Conservation (phyloP, 768 basidiomycete genomes). For the Strobilomyces confusus region DNA sequence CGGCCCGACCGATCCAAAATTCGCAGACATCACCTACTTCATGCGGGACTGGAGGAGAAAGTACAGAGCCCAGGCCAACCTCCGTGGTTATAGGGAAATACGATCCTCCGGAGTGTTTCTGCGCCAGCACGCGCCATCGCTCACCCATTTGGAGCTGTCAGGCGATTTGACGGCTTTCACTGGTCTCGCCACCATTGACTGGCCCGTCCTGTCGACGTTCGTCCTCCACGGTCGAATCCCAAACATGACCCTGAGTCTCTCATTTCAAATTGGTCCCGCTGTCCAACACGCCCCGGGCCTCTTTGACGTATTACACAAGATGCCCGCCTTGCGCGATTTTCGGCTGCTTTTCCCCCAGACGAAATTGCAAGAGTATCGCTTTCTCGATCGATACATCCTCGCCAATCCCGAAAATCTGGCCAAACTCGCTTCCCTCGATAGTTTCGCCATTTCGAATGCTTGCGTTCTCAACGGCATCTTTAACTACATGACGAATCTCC, state of each 20-base stretch:
- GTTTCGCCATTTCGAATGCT: slow-evolving; percentile 35
- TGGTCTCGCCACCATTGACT: slow-evolving; percentile 28
- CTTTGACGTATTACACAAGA: slow-evolving; percentile 29
- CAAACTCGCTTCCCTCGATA: slow-evolving; percentile 33
- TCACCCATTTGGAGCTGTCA: slow-evolving; percentile 31
- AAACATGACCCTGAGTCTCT: slow-evolving; percentile 7
- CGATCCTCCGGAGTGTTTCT: slow-evolving; percentile 29
- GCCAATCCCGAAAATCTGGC: slow-evolving; percentile 19
- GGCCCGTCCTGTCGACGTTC: slow-evolving; percentile 30
- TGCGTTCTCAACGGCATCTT: slow-evolving; percentile 29
- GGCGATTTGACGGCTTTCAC: slow-evolving; percentile 28
- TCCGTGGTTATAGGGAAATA: slow-evolving; percentile 28
- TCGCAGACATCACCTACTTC: slow-evolving; percentile 31
- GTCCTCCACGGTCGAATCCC: slow-evolving; percentile 31
- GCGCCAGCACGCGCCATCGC: slow-evolving; percentile 26
- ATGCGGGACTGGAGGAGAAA: slow-evolving; percentile 36
- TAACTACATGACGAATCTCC: slow-evolving; percentile 28
- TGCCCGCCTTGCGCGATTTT: slow-evolving; percentile 30
- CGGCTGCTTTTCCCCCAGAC: slow-evolving; percentile 31
- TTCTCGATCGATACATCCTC: slow-evolving; percentile 23
- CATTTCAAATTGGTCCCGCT: slow-evolving; percentile 13
- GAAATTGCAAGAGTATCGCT: slow-evolving; percentile 22
- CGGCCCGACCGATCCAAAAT: slow-evolving; percentile 30
- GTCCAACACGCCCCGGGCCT: slow-evolving; percentile 10
- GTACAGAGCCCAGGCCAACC: slow-evolving; percentile 29